Evolutionary conservation across 2,329 filamentous ascomycete genomes (phyloP), one percentile per base, ranked within the genome.

Genomic region (Metarhizium brunneum): DNA sequence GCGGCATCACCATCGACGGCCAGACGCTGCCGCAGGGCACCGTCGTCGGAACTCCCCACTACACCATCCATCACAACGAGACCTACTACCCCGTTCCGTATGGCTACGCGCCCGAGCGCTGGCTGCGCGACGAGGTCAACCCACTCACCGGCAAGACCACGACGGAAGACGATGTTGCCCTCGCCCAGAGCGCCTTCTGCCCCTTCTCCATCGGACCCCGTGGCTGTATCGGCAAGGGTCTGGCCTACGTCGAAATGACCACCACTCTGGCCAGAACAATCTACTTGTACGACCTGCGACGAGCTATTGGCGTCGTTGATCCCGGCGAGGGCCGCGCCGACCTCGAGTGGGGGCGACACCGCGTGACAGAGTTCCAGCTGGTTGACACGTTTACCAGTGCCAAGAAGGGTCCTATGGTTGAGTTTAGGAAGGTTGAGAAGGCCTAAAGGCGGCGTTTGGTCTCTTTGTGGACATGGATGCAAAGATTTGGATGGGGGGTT

Each of bases 351-450:
- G 83, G 83, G 0, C 73, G 83, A 49, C 76, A 83, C 55, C 74
- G 78, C 50, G 65, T 64, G 18, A 71, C 65, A 1, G 87, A 90
- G 74, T 88, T 85, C 68, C 86, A 89, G 73, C 72, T 90, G 56
- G 71, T 79, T 53, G 87, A 91, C 66, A 85, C 82, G 18, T 90
- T 91, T 69, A 88, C 87, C 36, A 87, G 85, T 62, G 74, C 80
- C 62, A 91, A 90, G 73, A 79, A 87, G 63, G 87, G 87, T 0
- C 83, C 85, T 1, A 76, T 87, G 71, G 73, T 90, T 56, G 81
- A 88, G 71, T 86, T 86, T 63, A 65, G 69, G 51, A 67, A 61
- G 60, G 68, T 60, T 7, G 61, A 66, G 29, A 59, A 57, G 55
- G 53, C 57, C 38, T 61, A 53, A 57, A 25, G 10, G 49, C 6